A percentile compares a stretch with the other conserved stretches of the same genome.
Conservation (phyloP, 352 stramenopile genomes). For the Phytophthora uliginosa region DNA sequence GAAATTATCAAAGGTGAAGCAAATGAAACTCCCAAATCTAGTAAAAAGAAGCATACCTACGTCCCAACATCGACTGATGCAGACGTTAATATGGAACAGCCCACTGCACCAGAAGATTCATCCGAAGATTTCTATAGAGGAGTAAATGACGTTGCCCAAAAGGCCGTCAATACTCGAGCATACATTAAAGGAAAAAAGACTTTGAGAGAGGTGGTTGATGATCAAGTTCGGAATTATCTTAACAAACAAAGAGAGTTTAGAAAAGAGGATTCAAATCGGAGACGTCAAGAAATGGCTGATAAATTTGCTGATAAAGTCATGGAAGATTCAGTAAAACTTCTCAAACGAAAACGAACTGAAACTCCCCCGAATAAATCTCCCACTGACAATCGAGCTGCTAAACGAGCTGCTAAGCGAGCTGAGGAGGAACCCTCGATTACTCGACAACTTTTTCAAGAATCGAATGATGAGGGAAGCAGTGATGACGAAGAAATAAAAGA, state of each 20-base stretch:
- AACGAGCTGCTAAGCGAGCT: background rate
- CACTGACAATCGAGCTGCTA: background rate
- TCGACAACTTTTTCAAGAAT: background rate
- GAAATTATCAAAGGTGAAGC: background rate
- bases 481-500: background rate
- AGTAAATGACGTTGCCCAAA: constrained; percentile 1
- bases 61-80: background rate
- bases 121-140: background rate
- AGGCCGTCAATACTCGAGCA: background rate
- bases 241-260: background rate
- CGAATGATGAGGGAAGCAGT: background rate
- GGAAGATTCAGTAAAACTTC: background rate
- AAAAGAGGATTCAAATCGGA: background rate
- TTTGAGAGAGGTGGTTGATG: background rate
- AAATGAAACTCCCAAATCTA: background rate
- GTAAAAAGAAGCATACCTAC: background rate
- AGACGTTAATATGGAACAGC: background rate
- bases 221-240: background rate
- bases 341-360: background rate
- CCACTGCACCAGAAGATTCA: background rate
- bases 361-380: background rate
- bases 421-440: background rate
- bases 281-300: background rate
- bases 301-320: background rate
- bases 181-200: background rate